Base-by-base conservation (phyloP, 108 stramenopile genomes). In the Skeletonema menzelii region DNA sequence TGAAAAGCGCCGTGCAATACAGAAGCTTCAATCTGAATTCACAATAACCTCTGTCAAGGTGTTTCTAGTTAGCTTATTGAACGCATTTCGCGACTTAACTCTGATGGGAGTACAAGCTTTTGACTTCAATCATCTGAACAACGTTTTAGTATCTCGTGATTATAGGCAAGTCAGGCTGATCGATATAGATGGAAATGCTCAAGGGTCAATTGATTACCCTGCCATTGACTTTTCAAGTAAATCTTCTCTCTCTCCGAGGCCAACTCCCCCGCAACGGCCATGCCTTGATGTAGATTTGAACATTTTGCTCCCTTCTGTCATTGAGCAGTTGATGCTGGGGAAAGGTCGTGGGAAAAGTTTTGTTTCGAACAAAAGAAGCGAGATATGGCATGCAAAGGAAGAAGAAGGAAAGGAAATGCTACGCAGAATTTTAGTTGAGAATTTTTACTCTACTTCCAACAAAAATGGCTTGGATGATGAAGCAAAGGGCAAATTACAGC, bases 51-150 rank as follows among this genome's bases (percentile, higher is more conserved):
- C 79, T 19, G 82, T 91, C 8, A 91, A 91, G 67, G 87, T 88
- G 20, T 26, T 91, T 3, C 75, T 91, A 20, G 90, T 91, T 22
- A 80, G 78, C 31, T 70, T 91, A 40, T 59, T 91, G 65, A 91
- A 91, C 80, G 87, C 82, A 11, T 85, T 85, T 59, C 77, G 84
- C 6, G 84, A 85, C 40, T 70, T 85, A 56, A 53, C 49, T 20
- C 42, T 71, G 27, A 71, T 91, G 87, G 90, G 90, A 14, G 82
- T 91, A 19, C 79, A 81, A 38, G 86, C 90, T 0, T 91, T 91
- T 72, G 90, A 91, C 69, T 91, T 91, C 56, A 88, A 88, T 56
- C 87, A 91, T 70, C 59, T 86, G 65, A 87, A 87, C 57, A 89
- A 89, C 69, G 90, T 91, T 2, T 72, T 91, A 68, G 85, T 91